Base-by-base conservation (phyloP, 495 filamentous ascomycete species). In the Massariosphaeria phaeospora region DNA sequence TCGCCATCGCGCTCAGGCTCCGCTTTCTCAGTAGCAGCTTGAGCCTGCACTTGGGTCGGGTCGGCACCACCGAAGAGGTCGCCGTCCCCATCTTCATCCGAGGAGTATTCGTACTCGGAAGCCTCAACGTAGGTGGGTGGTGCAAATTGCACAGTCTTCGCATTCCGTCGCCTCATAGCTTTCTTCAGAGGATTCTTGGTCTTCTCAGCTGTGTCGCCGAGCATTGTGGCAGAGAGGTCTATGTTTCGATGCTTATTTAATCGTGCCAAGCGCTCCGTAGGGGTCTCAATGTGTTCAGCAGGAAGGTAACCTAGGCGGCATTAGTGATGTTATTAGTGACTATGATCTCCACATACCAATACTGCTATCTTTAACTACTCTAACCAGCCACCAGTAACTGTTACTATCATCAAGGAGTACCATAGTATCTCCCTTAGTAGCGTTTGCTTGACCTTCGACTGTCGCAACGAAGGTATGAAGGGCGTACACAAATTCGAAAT, bases 321-420 rank as follows among this genome's bases (percentile, higher is more conserved):
- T 58, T 27, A 49, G 45, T 30, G 25, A 26, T 35, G 15, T 1
- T 24, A 20, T 18, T 25, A 9, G 25, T 25, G 15, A 11, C 25
- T 25, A 9, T 3, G 18, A 2, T 21, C 12, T n/a, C 31, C 18
- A 24, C 25, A 20, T 75, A 96, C 91, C 93, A 69, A 98, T 97
- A 65, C 89, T 96, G 65, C 84, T 89, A 69, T 97, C 94, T 70
- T 96, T 96, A 11, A 96, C 90, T 17, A 99, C 88, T 46, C 91
- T 79, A 12, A 99, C 93, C 33, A 99, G 80, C 93, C 93, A 99
- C 93, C 93, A 99, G 68, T 99, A 99, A 69, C 90, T 96, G 73
- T 99, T 99, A 68, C 89, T 96, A 64, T 99, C 93, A 67, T 97
- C 93, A n/a, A 99, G 79, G 34, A 99, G 81, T n/a, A 96, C 90